phyloP scores from a whole-genome alignment of 495 filamentous ascomycete species.

The Niebla homalea region DNA sequence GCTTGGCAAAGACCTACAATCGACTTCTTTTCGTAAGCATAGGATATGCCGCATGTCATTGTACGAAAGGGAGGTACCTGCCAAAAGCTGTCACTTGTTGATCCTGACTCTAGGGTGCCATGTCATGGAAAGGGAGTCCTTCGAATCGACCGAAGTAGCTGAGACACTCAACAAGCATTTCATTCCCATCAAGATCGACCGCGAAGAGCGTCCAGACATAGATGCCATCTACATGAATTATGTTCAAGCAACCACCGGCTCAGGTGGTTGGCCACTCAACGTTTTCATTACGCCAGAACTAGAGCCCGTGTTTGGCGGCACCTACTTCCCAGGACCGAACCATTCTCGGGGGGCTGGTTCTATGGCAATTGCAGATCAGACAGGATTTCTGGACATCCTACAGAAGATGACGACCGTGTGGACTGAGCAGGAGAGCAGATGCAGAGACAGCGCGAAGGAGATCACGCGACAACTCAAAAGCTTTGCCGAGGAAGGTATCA shows the following conservation, averaged over 20 bases:
- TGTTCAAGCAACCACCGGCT: constrained; percentile 83
- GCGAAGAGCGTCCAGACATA: constrained; percentile 89
- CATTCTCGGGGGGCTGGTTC: constrained; percentile 28
- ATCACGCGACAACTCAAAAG: constrained; percentile 68
- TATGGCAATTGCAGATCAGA: constrained; percentile 34
- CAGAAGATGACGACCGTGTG: constrained; percentile 71
- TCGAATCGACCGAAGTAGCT: constrained; percentile 70
- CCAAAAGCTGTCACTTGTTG: background rate
- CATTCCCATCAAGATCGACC: constrained; percentile 85
- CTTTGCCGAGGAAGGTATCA: constrained; percentile 69
- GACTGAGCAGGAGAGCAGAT: constrained; percentile 69
- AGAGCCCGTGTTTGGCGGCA: constrained; percentile 89
- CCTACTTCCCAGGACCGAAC: constrained; percentile 83
- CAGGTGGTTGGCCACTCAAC: constrained; percentile 92
- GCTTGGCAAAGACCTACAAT: constrained; percentile 64
- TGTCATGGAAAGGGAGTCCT: constrained; percentile 90
- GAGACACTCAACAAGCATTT: constrained; percentile 73
- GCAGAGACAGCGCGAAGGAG: constrained; percentile 66
- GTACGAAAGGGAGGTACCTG: constrained; percentile 33
- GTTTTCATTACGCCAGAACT: constrained; percentile 90
- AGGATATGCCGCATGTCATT: constrained; percentile 91
- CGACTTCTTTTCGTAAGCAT: constrained; percentile 88
- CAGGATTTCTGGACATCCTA: constrained; percentile 68
- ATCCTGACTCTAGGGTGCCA: constrained; percentile 54
- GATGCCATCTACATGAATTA: constrained; percentile 99